Evolutionary conservation across 1,284 basidiomycete species (phyloP).

Genomic region (Meripilus lineatus): DNA sequence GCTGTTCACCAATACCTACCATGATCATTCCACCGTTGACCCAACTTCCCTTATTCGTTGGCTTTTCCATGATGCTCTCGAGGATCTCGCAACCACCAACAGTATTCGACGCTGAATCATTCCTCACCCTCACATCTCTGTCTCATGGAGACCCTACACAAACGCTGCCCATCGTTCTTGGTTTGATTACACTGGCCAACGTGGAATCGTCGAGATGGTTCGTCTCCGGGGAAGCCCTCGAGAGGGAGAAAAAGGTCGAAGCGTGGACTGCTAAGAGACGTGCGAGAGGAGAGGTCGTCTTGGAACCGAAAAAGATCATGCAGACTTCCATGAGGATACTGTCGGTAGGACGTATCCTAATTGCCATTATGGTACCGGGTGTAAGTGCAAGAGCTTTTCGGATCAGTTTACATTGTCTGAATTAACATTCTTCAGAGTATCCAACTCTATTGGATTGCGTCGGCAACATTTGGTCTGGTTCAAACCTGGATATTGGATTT

Average conservation of each 20-base stretch:
- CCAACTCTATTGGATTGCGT: conserved; percentile 81
- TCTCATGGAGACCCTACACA: conserved; percentile 68
- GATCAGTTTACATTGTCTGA: background rate
- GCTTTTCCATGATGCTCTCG: conserved; percentile 55
- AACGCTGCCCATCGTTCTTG: conserved; percentile 65
- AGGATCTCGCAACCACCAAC: conserved; percentile 52
- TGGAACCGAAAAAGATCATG: conserved; percentile 52
- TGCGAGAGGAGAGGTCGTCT: conserved; percentile 32
- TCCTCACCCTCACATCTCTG: conserved; percentile 68
- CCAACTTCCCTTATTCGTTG: conserved; percentile 72
- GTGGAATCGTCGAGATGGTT: conserved; percentile 74
- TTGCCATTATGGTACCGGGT: conserved; percentile 76
- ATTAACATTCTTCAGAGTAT: conserved; percentile 48
- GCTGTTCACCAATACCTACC: conserved; percentile 54
- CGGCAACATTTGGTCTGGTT: conserved; percentile 72
- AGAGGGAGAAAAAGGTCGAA: conserved; percentile 42
- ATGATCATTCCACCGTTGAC: conserved; percentile 58
- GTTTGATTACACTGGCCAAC: conserved; percentile 71
- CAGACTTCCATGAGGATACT: conserved; percentile 57
- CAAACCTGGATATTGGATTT: conserved; percentile 78
- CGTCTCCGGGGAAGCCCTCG: conserved; percentile 48
- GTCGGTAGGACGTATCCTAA: conserved; percentile 68
- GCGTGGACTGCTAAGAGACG: conserved; percentile 38
- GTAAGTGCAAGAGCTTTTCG: conserved; percentile 49
- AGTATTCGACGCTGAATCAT: conserved; percentile 69